Evolutionary conservation across 1,284 basidiomycete genomes (phyloP).

Genomic region (Sanguinoderma infundibulare): DNA sequence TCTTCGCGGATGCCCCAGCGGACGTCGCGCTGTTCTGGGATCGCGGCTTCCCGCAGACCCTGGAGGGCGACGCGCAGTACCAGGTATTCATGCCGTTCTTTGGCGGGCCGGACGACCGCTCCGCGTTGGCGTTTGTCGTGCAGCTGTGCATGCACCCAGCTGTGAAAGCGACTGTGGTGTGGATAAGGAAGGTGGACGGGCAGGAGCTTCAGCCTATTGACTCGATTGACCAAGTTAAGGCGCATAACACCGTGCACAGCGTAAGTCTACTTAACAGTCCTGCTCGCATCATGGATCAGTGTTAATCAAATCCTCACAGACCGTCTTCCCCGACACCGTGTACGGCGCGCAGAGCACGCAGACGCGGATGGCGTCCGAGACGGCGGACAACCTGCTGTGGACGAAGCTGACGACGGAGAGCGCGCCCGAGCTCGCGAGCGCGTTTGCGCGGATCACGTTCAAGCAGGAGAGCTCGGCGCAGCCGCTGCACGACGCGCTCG

Average conservation of each 20-base stretch:
- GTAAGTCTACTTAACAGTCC: constrained; percentile 3
- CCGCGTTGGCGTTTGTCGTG: constrained; percentile 78
- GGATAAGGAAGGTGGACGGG: constrained; percentile 52
- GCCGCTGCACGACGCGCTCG: constrained; percentile 61
- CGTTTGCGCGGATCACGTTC: constrained; percentile 64
- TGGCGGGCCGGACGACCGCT: constrained; percentile 90
- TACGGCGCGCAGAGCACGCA: constrained; percentile 68
- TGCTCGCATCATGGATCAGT: background rate
- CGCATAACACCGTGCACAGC: constrained; percentile 12
- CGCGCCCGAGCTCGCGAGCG: constrained; percentile 39
- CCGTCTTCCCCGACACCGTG: constrained; percentile 65
- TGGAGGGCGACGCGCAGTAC: constrained; percentile 41
- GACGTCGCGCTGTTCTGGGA: constrained; percentile 89
- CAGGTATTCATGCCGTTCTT: constrained; percentile 90
- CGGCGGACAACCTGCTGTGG: constrained; percentile 77
- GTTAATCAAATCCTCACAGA: constrained; percentile 36
- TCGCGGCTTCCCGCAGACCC: constrained; percentile 42
- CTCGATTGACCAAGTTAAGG: constrained; percentile 39
- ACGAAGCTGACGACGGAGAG: constrained; percentile 47
- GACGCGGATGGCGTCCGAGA: constrained; percentile 68
- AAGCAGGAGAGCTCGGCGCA: constrained; percentile 45
- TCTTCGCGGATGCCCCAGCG: constrained; percentile 68
- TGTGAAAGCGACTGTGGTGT: constrained; percentile 73
- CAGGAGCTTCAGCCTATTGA: constrained; percentile 36
- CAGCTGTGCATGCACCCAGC: constrained; percentile 74